Evolutionary conservation across 495 filamentous ascomycete species (phyloP).

Genomic region (Penicillium maclennaniae): DNA sequence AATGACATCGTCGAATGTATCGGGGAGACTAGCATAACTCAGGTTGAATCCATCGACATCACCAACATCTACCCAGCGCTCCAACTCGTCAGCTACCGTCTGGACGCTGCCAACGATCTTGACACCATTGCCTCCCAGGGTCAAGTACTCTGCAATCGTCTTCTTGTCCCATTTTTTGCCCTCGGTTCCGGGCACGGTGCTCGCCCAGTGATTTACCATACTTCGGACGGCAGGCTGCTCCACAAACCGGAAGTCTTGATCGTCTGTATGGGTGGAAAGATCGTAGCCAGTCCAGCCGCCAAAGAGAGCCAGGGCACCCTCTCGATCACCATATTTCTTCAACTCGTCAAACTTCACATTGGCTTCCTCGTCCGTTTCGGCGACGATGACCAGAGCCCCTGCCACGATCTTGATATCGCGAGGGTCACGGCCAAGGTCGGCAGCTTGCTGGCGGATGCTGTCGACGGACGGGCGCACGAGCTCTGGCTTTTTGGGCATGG

Average conservation of each 20-base stretch:
- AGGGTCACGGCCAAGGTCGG: conserved; percentile 40
- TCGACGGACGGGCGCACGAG: conserved; percentile 43
- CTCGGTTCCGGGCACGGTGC: conserved; percentile 36
- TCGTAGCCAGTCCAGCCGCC: conserved; percentile 56
- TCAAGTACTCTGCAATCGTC: conserved; percentile 58
- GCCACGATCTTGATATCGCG: conserved; percentile 50
- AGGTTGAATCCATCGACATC: conserved; percentile 64
- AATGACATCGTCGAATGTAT: conserved; percentile 62
- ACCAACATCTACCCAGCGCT: conserved; percentile 56
- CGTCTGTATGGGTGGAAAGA: conserved; percentile 44
- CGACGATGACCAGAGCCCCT: conserved; percentile 47
- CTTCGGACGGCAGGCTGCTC: conserved; percentile 55
- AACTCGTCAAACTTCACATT: conserved; percentile 47
- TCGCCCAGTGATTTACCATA: conserved; percentile 41
- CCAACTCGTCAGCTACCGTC: conserved; percentile 59
- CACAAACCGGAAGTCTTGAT: conserved; percentile 53
- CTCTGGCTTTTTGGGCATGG: conserved; percentile 46
- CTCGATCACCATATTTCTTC: conserved; percentile 43
- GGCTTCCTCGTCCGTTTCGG: conserved; percentile 51
- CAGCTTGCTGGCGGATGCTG: conserved; percentile 46
- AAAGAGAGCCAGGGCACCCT: conserved; percentile 52
- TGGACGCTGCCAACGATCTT: conserved; percentile 53
- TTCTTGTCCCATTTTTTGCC: conserved; percentile 58
- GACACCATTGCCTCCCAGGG: conserved; percentile 54
- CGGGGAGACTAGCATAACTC: conserved; percentile 56